A percentile compares a stretch with the other conserved stretches of the same genome.
Conservation (phyloP, 805 yeast genomes). For the Kuraishia cidri region DNA sequence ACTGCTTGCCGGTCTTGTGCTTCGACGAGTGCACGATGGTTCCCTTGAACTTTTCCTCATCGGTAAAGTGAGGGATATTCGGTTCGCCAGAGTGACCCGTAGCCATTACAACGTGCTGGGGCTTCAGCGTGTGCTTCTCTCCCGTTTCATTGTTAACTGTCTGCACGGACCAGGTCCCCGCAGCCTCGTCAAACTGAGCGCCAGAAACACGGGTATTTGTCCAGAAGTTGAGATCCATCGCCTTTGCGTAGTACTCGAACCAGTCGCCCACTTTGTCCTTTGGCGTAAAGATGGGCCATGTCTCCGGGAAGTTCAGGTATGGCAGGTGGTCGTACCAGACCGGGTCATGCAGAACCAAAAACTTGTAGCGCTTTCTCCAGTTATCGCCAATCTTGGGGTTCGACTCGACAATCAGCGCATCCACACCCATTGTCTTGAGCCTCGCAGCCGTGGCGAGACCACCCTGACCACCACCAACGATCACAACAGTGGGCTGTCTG, state of each 20-base stretch:
- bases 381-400: constrained; percentile 31
- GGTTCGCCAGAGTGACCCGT: constrained; percentile 40
- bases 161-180: neutral
- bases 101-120: constrained; percentile 30
- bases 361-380: constrained; percentile 36
- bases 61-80: constrained; percentile 22
- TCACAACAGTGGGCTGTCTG: constrained; percentile 26
- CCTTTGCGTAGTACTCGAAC: constrained; percentile 29
- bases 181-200: constrained; percentile 19
- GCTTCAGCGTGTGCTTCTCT: constrained; percentile 17
- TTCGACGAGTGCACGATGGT: constrained; percentile 31
- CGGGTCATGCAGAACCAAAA: constrained; percentile 35
- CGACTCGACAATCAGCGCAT: constrained; percentile 27
- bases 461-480: constrained; percentile 40
- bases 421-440: constrained; percentile 29
- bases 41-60: constrained; percentile 27
- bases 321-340: constrained; percentile 32
- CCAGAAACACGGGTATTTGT: constrained; percentile 8
- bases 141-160: constrained; percentile 15
- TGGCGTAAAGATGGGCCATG: constrained; percentile 33
- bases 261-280: constrained; percentile 35
- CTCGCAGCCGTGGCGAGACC: constrained; percentile 33
- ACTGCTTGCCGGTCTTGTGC: constrained; percentile 29
- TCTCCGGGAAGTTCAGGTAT: constrained; percentile 28
- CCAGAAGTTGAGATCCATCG: constrained; percentile 31